Conservation (phyloP, 371 early-diverging fungal genomes). For the Mucor plumbeus region DNA sequence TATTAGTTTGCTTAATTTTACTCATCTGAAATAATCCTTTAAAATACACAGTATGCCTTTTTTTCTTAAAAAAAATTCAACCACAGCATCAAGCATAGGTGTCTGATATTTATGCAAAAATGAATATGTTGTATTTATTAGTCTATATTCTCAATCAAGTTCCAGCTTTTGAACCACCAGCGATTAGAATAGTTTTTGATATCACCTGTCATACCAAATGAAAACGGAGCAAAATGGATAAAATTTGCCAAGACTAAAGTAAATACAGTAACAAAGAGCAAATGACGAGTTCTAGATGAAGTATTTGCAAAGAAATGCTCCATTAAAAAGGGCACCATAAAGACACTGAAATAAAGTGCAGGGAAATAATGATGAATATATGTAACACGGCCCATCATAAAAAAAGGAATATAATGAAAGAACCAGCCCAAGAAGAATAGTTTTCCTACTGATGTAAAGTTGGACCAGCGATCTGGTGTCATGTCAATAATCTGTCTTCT, state of each 20-base stretch:
- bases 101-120: not conserved
- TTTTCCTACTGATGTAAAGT: constrained; percentile 76
- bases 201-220: constrained; percentile 85
- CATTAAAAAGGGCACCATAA: constrained; percentile 73
- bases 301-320: constrained; percentile 66
- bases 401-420: constrained; percentile 97
- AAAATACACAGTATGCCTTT: too few species aligned
- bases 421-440: constrained; percentile 89
- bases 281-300: constrained; percentile 18
- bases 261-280: constrained; percentile 54
- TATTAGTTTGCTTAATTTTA: too few species aligned
- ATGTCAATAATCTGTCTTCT: constrained; percentile 71
- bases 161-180: constrained; percentile 63
- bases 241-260: constrained; percentile 59
- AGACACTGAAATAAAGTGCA: constrained; percentile 93
- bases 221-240: constrained; percentile 80
- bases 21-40: too few species aligned
- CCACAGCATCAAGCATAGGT: too few species aligned
- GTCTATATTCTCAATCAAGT: constrained; percentile 35
- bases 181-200: constrained; percentile 56
- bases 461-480: constrained; percentile 58
- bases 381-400: constrained; percentile 96
- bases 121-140: not conserved
- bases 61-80: too few species aligned
- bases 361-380: constrained; percentile 99